Percentiles rank a stretch among this genome's conserved stretches.
These are phyloP conservation scores for Grosmannia penicillata DNA, from an alignment of 2,329 filamentous ascomycete species.

Conservation along the genomic window DNA sequence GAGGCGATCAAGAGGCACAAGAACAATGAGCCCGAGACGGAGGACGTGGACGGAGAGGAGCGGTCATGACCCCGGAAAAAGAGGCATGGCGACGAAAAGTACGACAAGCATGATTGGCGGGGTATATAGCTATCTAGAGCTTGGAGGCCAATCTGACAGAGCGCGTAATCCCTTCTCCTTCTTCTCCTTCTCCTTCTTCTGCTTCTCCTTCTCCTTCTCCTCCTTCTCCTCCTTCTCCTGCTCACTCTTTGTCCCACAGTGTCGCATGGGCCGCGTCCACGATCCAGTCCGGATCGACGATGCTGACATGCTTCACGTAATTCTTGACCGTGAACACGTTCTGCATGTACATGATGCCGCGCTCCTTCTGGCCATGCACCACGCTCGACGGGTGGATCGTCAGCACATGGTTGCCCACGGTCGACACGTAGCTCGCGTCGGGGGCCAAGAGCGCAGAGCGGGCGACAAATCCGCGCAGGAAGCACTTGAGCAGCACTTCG, in stretches of 20 bases:
- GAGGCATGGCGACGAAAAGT: too few relatives aligned
- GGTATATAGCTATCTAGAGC: too few relatives aligned
- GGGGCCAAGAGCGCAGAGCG: constrained; percentile 47
- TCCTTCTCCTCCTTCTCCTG: too few relatives aligned
- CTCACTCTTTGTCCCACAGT: not conserved
- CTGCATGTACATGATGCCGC: constrained; percentile 55
- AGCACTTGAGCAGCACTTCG: constrained; percentile 41
- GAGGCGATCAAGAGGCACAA: constrained; percentile 48
- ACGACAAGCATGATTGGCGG: not conserved
- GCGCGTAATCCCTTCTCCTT: too few relatives aligned
- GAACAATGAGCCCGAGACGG: constrained; percentile 4
- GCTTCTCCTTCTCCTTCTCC: not conserved
- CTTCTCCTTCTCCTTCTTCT: not conserved
- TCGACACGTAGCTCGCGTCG: constrained; percentile 45
- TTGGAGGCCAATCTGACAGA: too few relatives aligned
- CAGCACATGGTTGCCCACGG: constrained; percentile 44
- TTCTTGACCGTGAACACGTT: constrained; percentile 53
- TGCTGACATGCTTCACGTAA: constrained; percentile 52
- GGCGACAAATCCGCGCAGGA: constrained; percentile 44
- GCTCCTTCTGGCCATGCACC: constrained; percentile 45
- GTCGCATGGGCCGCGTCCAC: constrained; percentile 21
- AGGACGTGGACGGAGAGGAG: not conserved
- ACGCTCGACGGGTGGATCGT: constrained; percentile 49
- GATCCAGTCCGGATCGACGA: constrained; percentile 45
- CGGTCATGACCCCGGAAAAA: not conserved